Evolutionary conservation across 805 yeast genomes (phyloP), one percentile per base, ranked within the genome.

Genomic region (Candida michaelii): DNA sequence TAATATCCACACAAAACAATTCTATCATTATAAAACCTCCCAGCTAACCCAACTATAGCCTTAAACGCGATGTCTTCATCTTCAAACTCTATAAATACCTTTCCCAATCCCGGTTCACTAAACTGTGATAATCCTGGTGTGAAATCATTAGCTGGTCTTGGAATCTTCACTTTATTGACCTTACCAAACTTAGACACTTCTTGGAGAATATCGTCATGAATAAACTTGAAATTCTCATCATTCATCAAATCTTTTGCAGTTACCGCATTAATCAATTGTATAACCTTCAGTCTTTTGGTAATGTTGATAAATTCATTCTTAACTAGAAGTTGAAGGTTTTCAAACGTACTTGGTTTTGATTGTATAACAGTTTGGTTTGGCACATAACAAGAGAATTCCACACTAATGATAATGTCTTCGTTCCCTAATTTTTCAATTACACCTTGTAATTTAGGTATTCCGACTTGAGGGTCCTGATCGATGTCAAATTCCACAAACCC

Each of bases 231-330:
- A 23, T 68, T 73, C 0, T 57, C 58, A 18, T 72, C 77, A 32
- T 79, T 79, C 15, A 72, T 60, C 41, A 87, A 61, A 48, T 86
- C 95, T 27, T 79, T 79, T 1, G 83, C 75, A 2, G 83, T 74
- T 1, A 87, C 72, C 35, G 80, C 66, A 54, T 89, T 90, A 27
- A 86, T 58, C 3, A 89, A 61, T 43, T 84, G 80, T 6, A 90
- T 55, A 1, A 85, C 88, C 12, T 58, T 71, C 74, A 69, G 75
- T 44, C 63, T 67, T 2, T 69, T 61, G 30, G 66, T 71, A 7
- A 60, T 54, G 1, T 65, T 49, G 3, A 66, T 71, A 29, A 55
- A 46, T 49, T 69, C 68, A 46, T 65, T 66, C 27, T 55, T 55
- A 3, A 65, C 76, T 40, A 73, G 55, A 8, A 61, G 54, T 29